Conservation (phyloP, 2,329 filamentous ascomycete genomes). For the Penicillium sp. region DNA sequence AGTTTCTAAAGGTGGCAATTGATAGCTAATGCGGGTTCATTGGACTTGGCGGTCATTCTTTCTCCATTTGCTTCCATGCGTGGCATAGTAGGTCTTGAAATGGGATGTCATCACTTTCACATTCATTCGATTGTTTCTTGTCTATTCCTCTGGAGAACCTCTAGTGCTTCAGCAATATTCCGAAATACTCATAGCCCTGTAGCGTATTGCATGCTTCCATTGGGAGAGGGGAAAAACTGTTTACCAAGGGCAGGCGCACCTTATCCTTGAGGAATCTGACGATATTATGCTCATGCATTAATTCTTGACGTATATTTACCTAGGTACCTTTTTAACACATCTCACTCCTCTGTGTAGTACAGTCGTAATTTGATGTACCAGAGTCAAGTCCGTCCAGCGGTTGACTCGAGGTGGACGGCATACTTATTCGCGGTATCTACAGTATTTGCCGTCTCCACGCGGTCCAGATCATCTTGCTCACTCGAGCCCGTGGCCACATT, state of each 20-base stretch:
- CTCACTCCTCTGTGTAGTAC: background rate
- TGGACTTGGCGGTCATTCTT: background rate
- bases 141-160: too few species aligned
- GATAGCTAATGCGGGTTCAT: background rate
- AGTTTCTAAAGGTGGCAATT: slow-evolving; percentile 3
- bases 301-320: background rate
- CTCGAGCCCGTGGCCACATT: background rate
- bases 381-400: slow-evolving; percentile 12
- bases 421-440: slow-evolving; percentile 7
- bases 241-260: background rate
- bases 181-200: too few species aligned
- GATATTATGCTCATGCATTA: background rate
- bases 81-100: background rate
- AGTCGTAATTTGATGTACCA: background rate
- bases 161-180: too few species aligned
- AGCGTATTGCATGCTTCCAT: too few species aligned
- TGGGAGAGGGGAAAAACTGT: too few species aligned
- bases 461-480: background rate
- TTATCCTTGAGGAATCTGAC: background rate
- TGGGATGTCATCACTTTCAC: too few species aligned
- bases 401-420: slow-evolving; percentile 14
- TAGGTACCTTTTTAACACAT: background rate
- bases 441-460: background rate
- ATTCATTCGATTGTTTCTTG: too few species aligned
- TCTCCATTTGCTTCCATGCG: background rate